A percentile compares a stretch with the other conserved stretches of the same genome.
Evolutionary conservation across 768 basidiomycete species (phyloP).

Genomic region (Gautieria morchelliformis): DNA sequence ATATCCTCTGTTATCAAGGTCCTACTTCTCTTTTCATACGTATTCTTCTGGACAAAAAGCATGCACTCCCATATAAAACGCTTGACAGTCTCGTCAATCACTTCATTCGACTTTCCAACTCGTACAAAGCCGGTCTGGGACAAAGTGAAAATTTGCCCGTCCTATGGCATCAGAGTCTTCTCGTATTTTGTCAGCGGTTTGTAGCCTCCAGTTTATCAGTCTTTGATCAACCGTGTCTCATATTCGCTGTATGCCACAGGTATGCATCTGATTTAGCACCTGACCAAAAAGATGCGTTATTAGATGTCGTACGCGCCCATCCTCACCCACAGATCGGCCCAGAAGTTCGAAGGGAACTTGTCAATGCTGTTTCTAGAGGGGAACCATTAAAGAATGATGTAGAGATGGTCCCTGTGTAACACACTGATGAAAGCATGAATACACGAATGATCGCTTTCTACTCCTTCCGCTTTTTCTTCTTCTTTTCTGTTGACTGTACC

Average conservation of each 20-base stretch:
- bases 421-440: background rate
- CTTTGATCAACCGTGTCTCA: background rate
- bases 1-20: constrained; percentile 28
- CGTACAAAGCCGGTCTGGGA: constrained; percentile 61
- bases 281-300: constrained; percentile 94
- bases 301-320: constrained; percentile 82
- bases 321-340: constrained; percentile 81
- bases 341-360: constrained; percentile 85
- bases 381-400: constrained; percentile 64
- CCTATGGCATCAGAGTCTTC: constrained; percentile 93
- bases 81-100: constrained; percentile 97
- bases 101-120: constrained; percentile 92
- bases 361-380: constrained; percentile 79
- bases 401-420: constrained; percentile 32
- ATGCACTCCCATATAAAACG: constrained; percentile 95
- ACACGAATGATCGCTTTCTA: background rate
- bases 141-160: constrained; percentile 85
- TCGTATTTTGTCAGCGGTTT: constrained; percentile 90
- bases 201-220: constrained; percentile 11
- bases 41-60: constrained; percentile 94
- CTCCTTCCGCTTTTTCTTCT: constrained; percentile 6
- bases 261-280: constrained; percentile 91
- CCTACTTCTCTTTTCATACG: constrained; percentile 97
- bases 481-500: constrained; percentile 8
- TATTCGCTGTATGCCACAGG: constrained; percentile 29